Base-by-base conservation (phyloP, 768 basidiomycete species). In the Lactifluus subvellereus region DNA sequence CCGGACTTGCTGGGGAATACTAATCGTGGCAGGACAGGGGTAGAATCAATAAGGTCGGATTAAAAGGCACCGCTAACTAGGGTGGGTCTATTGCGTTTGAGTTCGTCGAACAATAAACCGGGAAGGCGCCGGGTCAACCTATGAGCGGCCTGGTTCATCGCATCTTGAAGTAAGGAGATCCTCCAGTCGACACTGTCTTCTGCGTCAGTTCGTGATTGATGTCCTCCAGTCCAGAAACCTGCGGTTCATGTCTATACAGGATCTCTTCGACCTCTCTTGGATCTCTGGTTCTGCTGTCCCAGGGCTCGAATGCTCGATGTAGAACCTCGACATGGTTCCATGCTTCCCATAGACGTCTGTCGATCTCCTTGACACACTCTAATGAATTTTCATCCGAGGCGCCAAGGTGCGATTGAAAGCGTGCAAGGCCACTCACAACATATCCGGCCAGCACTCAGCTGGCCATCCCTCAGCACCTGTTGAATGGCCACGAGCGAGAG, bases 111-210 rank as follows among this genome's bases (percentile, higher is more conserved):
- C 11, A 6, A 50, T 42, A 61, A 27, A 7, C 60, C 54, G 27
- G 61, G 61, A 11, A 62, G 61, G 13, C 35, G 61, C 30, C 33
- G 61, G 6, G 42, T 57, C 49, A 62, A 50, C 9, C 14, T 1
- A 20, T 56, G 35, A 7, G 60, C 56, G 20, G 30, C 20, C 3
- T 35, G 38, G 18, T 62, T 42, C 42, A 57, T 43, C 1, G 18
- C 33, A 2, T 62, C 51, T 18, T 57, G 61, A 10, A 56, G 42
- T 20, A 57, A 2, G 18, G 40, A 57, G 9, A 57, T 45, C 13
- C 38, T 14, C 54, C 50, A 50, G 22, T 42, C 58, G 10, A 52
- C 42, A 14, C 6, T 13, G 2, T 52, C 20, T 11, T 27, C 35
- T 16, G 7, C 32, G 22, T 59, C 40, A 30, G 7, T 9, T 45